Evolutionary conservation across 2,329 filamentous ascomycete species (phyloP), one percentile per base, ranked within the genome.

Genomic region (Didymella keratinophila): DNA sequence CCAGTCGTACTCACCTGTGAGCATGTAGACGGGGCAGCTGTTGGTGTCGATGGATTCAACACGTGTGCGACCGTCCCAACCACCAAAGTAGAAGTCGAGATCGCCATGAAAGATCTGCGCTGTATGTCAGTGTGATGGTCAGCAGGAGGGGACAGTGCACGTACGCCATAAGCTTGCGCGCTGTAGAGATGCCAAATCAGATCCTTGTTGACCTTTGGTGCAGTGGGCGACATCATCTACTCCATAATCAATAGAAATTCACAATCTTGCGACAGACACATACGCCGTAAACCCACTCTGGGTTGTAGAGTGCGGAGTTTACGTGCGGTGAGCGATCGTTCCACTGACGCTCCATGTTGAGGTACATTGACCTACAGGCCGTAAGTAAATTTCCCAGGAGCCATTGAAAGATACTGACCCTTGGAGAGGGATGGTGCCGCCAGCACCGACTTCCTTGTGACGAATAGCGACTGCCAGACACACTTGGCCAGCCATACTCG

Each of bases 101-200:
- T 83, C 80, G 23, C 81, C 81, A 65, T 83, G 81, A 73, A 83
- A 83, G 47, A 83, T 81, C 71, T 74, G 50, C 0, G 2, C 23
- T 2, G 8, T 30, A 27, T 46, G 37, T 34, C 16, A 45, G 18
- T 51, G 14, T 7, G 30, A 11, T 10, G 9, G 18, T 8, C 1
- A 16, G 6, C 10, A 23, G 27, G 12, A 32, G 9, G 21, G 10
- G 6, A 20, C 18, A 27, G 16, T 25, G 36, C 5, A 41, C 65
- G 44, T 68, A 74, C 70, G 1, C 80, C 81, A 56, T 83, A 83
- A 1, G 81, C 81, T 71, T 83, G 81, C 0, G 76, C 76, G 6
- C 76, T 80, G 66, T 83, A 83, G 11, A 79, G 57, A 60, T 83
- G 81, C 81, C 81, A 83, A 60, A 83, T 77, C 28, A 83, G 75